Evolutionary conservation across 345 rosid genomes (phyloP), one percentile per base, ranked within the genome.

Genomic region (Laguncularia racemosa): DNA sequence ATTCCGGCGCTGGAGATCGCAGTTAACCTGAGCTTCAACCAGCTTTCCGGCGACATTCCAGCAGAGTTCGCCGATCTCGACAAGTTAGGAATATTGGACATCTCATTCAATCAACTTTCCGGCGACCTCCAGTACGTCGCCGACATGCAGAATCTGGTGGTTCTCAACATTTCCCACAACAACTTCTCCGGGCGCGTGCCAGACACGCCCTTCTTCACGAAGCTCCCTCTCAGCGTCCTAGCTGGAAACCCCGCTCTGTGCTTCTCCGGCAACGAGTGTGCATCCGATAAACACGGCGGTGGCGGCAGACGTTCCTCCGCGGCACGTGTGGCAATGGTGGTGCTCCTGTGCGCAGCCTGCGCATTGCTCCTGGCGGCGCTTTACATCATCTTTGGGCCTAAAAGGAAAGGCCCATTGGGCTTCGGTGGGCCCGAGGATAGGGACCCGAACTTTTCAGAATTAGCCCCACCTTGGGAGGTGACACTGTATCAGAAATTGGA

Each of bases 381-480:
- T 53, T 91, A 82, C 86, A 79, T 84, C 59, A 63, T 74, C 61
- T 52, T 85, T 18, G 74, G 67, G 12, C 65, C 85, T 53, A 71
- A 15, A 70, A 68, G 57, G 64, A 67, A 73, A 20, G 73, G 64
- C 54, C 52, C 51, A 2, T 4, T 50, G 16, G 75, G 78, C 71
- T 15, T 67, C 69, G 72, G 64, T 16, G 81, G 79, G 20, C 43
- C 55, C 6, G 81, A 79, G 13, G 65, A 68, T 1, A 71, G 66
- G 17, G 66, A 70, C 6, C 64, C 63, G 33, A 55, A 48, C 38
- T 88, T 80, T 64, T 49, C 73, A 56, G 92, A 82, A 59, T 50
- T 76, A 77, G 84, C 84, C 21, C 84, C 88, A 56, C 88, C 92
- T 0, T 91, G 98, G 98, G 90, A 88, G 53, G 70, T 91, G 33